These are phyloP conservation scores for Sporisorium exsertum DNA, from an alignment of 1,284 basidiomycete genomes.

Conservation along the genomic window DNA sequence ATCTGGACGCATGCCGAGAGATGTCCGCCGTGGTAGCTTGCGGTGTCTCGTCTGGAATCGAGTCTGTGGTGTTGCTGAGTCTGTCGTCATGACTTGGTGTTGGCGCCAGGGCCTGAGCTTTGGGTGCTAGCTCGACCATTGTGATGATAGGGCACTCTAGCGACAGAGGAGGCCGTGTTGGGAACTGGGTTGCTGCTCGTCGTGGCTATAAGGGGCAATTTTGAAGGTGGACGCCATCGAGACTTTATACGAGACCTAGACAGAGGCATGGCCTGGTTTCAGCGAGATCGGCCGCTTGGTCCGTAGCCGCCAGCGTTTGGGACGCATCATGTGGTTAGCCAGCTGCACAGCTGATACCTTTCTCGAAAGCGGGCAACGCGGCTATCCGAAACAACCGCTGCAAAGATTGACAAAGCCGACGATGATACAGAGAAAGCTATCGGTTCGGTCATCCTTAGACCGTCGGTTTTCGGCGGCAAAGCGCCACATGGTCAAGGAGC, in stretches of 20 bases:
- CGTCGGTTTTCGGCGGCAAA: constrained; percentile 1
- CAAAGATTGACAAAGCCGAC: not conserved
- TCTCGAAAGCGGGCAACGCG: not conserved
- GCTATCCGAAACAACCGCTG: not conserved
- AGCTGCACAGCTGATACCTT: not conserved
- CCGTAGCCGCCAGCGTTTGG: not conserved
- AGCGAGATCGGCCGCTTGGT: not conserved
- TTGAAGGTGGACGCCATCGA: not conserved
- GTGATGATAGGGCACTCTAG: not conserved
- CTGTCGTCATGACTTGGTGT: not conserved
- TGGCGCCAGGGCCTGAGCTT: constrained; percentile 3
- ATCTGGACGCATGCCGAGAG: constrained; percentile 13
- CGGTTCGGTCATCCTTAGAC: not conserved
- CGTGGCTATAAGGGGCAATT: not conserved
- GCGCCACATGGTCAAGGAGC: not conserved
- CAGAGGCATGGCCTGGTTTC: not conserved
- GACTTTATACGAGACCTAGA: not conserved
- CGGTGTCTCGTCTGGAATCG: not conserved
- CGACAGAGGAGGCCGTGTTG: not conserved
- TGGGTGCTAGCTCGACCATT: not conserved
- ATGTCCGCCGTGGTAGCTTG: constrained; percentile 13
- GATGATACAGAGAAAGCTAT: not conserved
- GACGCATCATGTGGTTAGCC: not conserved
- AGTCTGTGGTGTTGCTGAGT: not conserved
- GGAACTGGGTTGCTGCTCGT: not conserved